Evolutionary conservation across 2,329 filamentous ascomycete species (phyloP).

Genomic region (Alternaria infectoria): DNA sequence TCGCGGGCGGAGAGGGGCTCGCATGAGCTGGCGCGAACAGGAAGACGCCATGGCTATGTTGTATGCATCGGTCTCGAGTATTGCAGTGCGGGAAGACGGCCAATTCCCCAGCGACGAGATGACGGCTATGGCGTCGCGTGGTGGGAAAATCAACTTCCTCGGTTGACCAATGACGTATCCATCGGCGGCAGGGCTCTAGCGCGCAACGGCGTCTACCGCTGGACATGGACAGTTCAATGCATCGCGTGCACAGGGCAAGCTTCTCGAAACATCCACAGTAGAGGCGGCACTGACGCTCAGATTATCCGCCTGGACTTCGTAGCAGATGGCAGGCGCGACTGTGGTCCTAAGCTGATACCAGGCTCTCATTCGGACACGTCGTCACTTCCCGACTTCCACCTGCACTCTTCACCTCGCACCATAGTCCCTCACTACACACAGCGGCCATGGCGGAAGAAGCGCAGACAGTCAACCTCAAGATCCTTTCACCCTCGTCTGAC

Average conservation of each 20-base stretch:
- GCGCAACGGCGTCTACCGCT: slow-evolving; percentile 11
- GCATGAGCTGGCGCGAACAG: slow-evolving; percentile 36
- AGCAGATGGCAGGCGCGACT: slow-evolving; percentile 12
- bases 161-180: slow-evolving; percentile 36
- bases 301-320: background rate
- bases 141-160: slow-evolving; percentile 23
- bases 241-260: slow-evolving; percentile 2
- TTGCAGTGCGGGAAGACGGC: background rate
- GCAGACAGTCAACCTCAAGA: slow-evolving; percentile 43
- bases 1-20: slow-evolving; percentile 22
- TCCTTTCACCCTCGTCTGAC: slow-evolving; percentile 50
- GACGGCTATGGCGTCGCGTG: slow-evolving; percentile 22
- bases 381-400: slow-evolving; percentile 1
- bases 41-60: slow-evolving; percentile 36
- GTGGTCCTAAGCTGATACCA: slow-evolving; percentile 18
- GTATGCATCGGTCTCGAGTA: slow-evolving; percentile 9
- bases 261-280: background rate
- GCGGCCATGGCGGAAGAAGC: slow-evolving; percentile 34
- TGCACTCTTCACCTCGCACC: slow-evolving; percentile 1
- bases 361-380: slow-evolving; percentile 33
- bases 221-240: background rate
- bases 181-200: slow-evolving; percentile 14
- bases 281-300: background rate
- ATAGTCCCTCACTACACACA: slow-evolving; percentile 1
- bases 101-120: slow-evolving; percentile 8